Percentiles rank a stretch among this genome's conserved stretches.
Evolutionary conservation across 1,284 basidiomycete genomes (phyloP).

Genomic region (Cryptococcus floricola): DNA sequence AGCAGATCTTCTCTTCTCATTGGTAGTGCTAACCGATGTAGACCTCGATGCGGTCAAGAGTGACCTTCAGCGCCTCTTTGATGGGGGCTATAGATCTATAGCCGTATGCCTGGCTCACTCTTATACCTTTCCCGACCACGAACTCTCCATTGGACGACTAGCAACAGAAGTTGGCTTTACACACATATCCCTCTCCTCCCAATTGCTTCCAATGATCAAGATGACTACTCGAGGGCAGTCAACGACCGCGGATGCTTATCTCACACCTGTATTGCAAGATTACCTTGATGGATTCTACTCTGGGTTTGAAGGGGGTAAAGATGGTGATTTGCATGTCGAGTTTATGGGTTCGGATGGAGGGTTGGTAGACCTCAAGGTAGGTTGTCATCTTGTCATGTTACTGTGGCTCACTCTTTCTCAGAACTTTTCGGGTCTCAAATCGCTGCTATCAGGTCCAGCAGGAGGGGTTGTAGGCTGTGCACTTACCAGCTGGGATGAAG

Average conservation of each 20-base stretch:
- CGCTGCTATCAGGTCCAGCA: slow-evolving; percentile 52
- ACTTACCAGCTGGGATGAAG: slow-evolving; percentile 28
- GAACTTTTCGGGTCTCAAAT: slow-evolving; percentile 83
- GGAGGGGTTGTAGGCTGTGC: slow-evolving; percentile 44
- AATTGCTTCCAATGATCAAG: slow-evolving; percentile 83
- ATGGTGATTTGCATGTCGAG: slow-evolving; percentile 45
- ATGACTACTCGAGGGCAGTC: slow-evolving; percentile 92
- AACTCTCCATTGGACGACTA: slow-evolving; percentile 65
- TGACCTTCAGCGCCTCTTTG: slow-evolving; percentile 21
- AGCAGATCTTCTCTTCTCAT: slow-evolving; percentile 4
- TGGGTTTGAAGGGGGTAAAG: slow-evolving; percentile 66
- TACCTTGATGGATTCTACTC: slow-evolving; percentile 91
- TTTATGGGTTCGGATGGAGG: slow-evolving; percentile 89
- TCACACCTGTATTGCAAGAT: slow-evolving; percentile 79
- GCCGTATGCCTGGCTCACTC: slow-evolving; percentile 27
- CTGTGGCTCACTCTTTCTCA: slow-evolving; percentile 20
- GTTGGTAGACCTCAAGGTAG: slow-evolving; percentile 61
- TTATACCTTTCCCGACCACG: slow-evolving; percentile 55
- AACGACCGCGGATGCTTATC: slow-evolving; percentile 91
- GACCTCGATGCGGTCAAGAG: slow-evolving; percentile 9
- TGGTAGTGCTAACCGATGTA: neutral
- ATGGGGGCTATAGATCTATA: slow-evolving; percentile 22
- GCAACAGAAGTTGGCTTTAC: slow-evolving; percentile 76
- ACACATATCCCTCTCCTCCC: slow-evolving; percentile 82
- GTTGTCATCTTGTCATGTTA: neutral